A percentile compares a stretch with the other conserved stretches of the same genome.
phyloP scores from a whole-genome alignment of 176 grass and related monocot species.

The Guadua angustifolia region DNA sequence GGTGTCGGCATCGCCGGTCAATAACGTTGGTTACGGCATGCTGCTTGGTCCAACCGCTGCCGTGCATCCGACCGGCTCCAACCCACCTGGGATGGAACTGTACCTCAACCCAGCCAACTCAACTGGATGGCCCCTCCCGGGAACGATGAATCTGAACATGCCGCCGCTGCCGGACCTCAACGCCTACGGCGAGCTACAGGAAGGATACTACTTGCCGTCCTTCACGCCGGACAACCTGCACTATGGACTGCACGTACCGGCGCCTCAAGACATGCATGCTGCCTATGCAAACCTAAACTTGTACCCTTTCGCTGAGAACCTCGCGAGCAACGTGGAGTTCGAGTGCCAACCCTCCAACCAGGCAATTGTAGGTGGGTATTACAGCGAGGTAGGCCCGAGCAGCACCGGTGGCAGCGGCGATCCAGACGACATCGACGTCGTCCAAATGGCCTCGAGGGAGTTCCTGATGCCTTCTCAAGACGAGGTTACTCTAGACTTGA shows the following conservation, averaged over 20 bases:
- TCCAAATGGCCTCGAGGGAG: constrained; percentile 41
- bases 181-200: not conserved
- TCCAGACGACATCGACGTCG: not conserved
- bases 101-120: not conserved
- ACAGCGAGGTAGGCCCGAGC: not conserved
- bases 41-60: not conserved
- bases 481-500: constrained; percentile 17
- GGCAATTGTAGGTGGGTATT: not conserved
- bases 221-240: not conserved
- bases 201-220: not conserved
- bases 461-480: constrained; percentile 19
- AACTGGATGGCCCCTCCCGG: not conserved
- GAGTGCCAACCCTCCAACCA: not conserved
- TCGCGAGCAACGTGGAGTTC: not conserved
- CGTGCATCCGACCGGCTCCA: not conserved
- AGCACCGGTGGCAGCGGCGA: not conserved
- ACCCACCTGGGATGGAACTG: not conserved
- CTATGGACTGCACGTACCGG: not conserved
- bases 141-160: not conserved
- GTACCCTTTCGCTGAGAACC: not conserved
- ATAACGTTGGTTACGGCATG: not conserved
- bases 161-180: constrained; percentile 25
- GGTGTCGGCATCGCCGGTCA: not conserved
- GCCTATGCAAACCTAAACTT: not conserved
- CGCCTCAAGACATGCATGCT: not conserved